Evolutionary conservation across 2,329 filamentous ascomycete genomes (phyloP), one percentile per base, ranked within the genome.

Genomic region (Phaeosphaeriaceae sp.): DNA sequence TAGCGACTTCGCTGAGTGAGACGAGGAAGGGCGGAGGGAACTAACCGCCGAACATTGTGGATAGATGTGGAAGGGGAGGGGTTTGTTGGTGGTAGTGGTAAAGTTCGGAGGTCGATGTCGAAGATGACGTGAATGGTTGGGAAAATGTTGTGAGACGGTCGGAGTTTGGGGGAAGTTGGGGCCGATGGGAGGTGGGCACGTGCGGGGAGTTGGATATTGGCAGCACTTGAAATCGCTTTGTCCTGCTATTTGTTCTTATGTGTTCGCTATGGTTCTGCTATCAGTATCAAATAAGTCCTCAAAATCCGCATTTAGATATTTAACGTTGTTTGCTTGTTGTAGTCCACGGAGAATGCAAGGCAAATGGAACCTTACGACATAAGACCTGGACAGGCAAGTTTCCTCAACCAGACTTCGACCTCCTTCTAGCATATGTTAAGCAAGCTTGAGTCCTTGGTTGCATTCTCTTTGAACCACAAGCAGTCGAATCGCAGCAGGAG

Each of bases 11-110:
- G 15, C 10, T 33, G 51, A 22, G 22, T 19, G 25, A 5, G 11
- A 10, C 11, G 19, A 9, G 9, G 9, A 21, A 21, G 22, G 25
- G 41, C 19, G 19, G 48, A 13, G 17, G 24, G 19, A n/a, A 40
- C 41, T 25, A 15, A 82, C 84, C 85, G 81, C 85, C 85, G 69
- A 88, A 88, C 86, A 88, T 88, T 11, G 24, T 60, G 31, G 22
- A 15, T 50, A 6, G 17, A n/a, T 55, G 24, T n/a, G 27, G 27
- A 19, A 19, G 40, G 19, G 15, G 31, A 20, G 21, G 21, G 25
- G 4, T 51, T 27, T 9, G 21, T 17, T 25, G 15, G 42, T 24
- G 21, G 42, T 21, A 17, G 42, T 21, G 20, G 41, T 27, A 13
- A 46, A 15, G 46, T 15, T 40, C 20, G 54, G 22, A 9, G 19